Evolutionary conservation across 1,139 yeast species (phyloP).

Genomic region (Candida sp.): DNA sequence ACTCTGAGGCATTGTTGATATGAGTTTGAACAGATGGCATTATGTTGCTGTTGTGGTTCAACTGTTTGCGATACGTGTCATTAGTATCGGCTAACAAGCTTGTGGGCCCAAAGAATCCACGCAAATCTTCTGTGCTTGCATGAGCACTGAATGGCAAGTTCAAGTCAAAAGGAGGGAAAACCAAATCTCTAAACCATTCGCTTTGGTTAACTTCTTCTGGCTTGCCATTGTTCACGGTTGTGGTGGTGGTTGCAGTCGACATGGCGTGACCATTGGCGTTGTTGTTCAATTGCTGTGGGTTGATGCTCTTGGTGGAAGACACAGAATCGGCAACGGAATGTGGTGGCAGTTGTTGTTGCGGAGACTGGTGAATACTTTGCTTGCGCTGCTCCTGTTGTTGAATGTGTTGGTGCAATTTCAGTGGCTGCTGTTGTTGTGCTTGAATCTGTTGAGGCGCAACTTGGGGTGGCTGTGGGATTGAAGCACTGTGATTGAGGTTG

Average conservation of each 20-base stretch:
- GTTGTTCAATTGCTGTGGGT: constrained; percentile 9
- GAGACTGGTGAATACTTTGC: neutral
- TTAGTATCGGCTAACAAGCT: constrained; percentile 8
- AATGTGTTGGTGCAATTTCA: neutral
- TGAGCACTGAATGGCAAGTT: constrained; percentile 14
- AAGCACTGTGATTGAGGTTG: constrained; percentile 2
- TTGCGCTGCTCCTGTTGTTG: constrained; percentile 5
- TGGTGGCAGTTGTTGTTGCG: constrained; percentile 6
- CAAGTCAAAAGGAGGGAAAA: constrained; percentile 60
- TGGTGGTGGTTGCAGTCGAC: constrained; percentile 2
- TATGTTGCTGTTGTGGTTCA: neutral
- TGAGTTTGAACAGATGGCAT: neutral
- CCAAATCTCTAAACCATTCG: constrained; percentile 74
- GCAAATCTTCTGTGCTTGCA: constrained; percentile 14
- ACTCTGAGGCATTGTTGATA: constrained; percentile 10
- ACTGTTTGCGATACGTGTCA: neutral
- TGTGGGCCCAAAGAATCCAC: constrained; percentile 13
- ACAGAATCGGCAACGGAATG: constrained; percentile 9
- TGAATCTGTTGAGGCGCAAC: constrained; percentile 5
- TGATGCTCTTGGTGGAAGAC: constrained; percentile 6
- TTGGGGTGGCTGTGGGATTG: constrained; percentile 4
- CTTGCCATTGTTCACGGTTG: constrained; percentile 5
- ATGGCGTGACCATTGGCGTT: neutral
- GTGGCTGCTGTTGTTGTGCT: neutral
- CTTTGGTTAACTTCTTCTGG: constrained; percentile 26